Conservation (phyloP, 805 yeast species). For the Candida sanyiensis region DNA sequence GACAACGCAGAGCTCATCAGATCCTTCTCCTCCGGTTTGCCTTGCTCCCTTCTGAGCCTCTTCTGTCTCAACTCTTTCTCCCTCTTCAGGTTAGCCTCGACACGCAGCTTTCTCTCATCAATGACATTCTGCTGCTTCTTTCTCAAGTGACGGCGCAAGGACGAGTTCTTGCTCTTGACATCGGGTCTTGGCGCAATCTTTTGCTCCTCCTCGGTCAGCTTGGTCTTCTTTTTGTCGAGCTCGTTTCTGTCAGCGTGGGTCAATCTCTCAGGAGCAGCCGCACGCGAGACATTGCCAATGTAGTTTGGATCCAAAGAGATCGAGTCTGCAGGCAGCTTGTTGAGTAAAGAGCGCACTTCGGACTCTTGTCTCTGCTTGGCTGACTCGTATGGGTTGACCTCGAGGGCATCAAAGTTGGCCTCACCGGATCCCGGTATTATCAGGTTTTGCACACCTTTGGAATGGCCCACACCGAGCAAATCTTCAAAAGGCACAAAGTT, state of each 20-base stretch:
- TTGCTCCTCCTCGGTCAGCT: slow-evolving; percentile 36
- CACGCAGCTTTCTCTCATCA: slow-evolving; percentile 75
- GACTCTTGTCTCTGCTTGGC: slow-evolving; percentile 88
- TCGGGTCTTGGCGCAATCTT: slow-evolving; percentile 49
- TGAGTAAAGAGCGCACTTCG: slow-evolving; percentile 79
- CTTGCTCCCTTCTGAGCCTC: slow-evolving; percentile 36
- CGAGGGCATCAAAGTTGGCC: slow-evolving; percentile 93
- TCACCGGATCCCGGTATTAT: slow-evolving; percentile 97
- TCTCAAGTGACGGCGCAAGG: slow-evolving; percentile 71
- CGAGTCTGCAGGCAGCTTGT: slow-evolving; percentile 88
- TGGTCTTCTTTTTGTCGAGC: slow-evolving; percentile 27
- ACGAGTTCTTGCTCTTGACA: slow-evolving; percentile 75
- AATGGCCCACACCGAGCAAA: slow-evolving; percentile 86
- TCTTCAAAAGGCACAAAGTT: slow-evolving; percentile 93
- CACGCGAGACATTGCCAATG: slow-evolving; percentile 78
- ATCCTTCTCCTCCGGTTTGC: slow-evolving; percentile 46
- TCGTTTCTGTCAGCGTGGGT: slow-evolving; percentile 53
- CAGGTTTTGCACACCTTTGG: slow-evolving; percentile 70
- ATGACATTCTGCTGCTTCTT: slow-evolving; percentile 81
- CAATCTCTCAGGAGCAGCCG: slow-evolving; percentile 57
- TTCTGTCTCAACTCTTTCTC: slow-evolving; percentile 69
- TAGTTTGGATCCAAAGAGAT: slow-evolving; percentile 84
- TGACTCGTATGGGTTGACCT: slow-evolving; percentile 87
- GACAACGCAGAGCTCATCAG: slow-evolving; percentile 35
- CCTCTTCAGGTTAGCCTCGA: slow-evolving; percentile 64